Conservation (phyloP, 139 green algal species). For the Chlamydomonas incerta region DNA sequence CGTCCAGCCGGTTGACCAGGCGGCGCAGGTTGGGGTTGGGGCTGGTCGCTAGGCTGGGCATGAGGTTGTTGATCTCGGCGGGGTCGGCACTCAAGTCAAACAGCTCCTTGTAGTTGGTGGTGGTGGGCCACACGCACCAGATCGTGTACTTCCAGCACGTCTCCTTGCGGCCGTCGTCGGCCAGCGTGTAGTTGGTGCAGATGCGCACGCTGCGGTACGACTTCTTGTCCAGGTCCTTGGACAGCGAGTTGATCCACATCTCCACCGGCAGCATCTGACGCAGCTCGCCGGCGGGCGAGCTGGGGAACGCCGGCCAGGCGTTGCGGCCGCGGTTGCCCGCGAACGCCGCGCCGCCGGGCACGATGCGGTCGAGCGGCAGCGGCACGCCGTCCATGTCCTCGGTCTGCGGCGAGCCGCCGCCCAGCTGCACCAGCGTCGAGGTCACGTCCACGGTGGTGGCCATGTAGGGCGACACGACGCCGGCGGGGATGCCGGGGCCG, state of each 20-base stretch:
- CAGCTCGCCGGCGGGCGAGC: not conserved
- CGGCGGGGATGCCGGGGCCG: conserved; percentile 37
- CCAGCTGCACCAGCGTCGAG: not conserved
- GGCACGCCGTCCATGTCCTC: conserved; percentile 25
- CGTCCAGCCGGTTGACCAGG: conserved; percentile 37
- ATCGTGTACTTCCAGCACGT: conserved; percentile 56
- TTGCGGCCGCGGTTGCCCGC: too few species aligned
- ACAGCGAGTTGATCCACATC: conserved; percentile 41
- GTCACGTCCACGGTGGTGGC: conserved; percentile 42
- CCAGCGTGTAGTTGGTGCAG: conserved; percentile 39
- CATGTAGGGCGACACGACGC: conserved; percentile 37
- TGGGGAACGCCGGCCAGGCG: not conserved
- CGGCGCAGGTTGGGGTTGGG: not conserved
- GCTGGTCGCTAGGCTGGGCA: not conserved
- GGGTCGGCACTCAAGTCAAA: conserved; percentile 43
- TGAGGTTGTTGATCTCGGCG: conserved; percentile 35
- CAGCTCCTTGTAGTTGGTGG: conserved; percentile 44
- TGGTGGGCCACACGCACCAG: conserved; percentile 30
- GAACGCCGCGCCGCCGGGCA: not conserved
- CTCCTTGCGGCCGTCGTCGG: not conserved
- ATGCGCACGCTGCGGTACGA: conserved; percentile 48
- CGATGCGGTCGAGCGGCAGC: conserved; percentile 34
- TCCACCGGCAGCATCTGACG: conserved; percentile 45
- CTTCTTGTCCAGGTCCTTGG: conserved; percentile 30
- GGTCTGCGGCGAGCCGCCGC: not conserved